These are phyloP conservation scores for Fusarium globosum DNA, from an alignment of 2,329 filamentous ascomycete species.

Conservation along the genomic window DNA sequence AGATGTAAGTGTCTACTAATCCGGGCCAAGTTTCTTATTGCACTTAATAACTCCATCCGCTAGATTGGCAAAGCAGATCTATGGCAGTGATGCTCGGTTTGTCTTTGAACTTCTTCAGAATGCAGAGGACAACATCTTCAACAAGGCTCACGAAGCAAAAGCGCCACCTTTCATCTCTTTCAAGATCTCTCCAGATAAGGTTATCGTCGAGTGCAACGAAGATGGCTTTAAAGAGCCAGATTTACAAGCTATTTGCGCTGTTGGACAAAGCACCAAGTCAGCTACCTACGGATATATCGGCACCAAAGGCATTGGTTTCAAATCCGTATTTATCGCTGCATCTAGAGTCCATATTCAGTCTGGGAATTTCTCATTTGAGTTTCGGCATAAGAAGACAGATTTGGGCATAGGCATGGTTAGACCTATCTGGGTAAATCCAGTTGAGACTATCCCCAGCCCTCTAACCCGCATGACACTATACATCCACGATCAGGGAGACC, in stretches of 20 bases:
- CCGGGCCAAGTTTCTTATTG: accelerated
- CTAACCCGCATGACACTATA: constrained; percentile 27
- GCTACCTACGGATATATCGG: not conserved
- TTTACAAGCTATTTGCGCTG: not conserved
- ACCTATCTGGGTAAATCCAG: constrained; percentile 23
- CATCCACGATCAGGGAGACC: constrained; percentile 21
- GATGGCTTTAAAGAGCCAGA: not conserved
- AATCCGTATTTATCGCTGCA: constrained; percentile 6
- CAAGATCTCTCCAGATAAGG: not conserved
- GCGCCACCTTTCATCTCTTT: not conserved
- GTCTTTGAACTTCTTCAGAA: not conserved
- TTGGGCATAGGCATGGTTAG: constrained; percentile 9
- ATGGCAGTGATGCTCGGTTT: not conserved
- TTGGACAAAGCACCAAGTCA: not conserved
- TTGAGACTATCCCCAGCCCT: not conserved
- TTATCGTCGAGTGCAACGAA: not conserved
- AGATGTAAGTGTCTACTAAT: not conserved
- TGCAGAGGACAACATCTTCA: not conserved
- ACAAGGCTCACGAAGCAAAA: accelerated
- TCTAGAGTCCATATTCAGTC: constrained; percentile 33
- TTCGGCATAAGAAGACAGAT: not conserved
- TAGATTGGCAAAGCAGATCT: not conserved
- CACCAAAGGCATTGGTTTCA: not conserved
- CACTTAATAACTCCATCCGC: not conserved
- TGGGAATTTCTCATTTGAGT: constrained; percentile 29